Evolutionary conservation across 306 rosid species (phyloP), one percentile per base, ranked within the genome.

Genomic region (Chamaecrista fasciculata): DNA sequence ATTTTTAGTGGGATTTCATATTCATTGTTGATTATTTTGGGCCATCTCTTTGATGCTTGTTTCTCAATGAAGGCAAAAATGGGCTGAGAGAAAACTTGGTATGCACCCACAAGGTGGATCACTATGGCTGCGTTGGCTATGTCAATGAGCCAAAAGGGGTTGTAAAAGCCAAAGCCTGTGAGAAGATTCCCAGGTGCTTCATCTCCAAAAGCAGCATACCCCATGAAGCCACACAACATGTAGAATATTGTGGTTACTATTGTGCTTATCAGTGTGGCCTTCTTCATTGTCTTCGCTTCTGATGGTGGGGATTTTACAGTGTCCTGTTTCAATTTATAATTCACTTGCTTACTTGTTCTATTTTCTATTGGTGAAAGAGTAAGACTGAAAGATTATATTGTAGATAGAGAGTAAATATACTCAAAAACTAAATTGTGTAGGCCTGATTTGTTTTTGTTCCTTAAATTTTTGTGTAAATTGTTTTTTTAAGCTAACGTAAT

Each of bases 121-220:
- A 89, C 96, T 24, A 91, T 85, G n/a, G 97, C 96, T 1, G 72
- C 88, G 70, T 91, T 89, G 2, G 96, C 97, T 24, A 89, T 89
- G 79, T 91, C 94, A 46, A 89, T 34, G 16, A 89, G 85, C 97
- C 97, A 91, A 69, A 20, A 89, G 16, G 96, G 96, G 71, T 89
- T 85, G 71, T 78, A 86, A 86, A 80, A 89, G 10, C 90, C 97
- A 73, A 89, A 91, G 4, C 97, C 97, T 25, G 97, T 87, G 47
- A 91, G 90, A 52, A 91, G 90, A 76, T 91, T 91, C 61, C 92
- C 87, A 0, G 96, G 97, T 42, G 97, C 55, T 0, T 51, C 49
- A 70, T 91, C 89, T 10, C 97, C 97, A 66, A 87, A 87, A 57
- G 97, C 96, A 11, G 94, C 97, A 66, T 91, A 91, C 0, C 97